These are phyloP conservation scores for Piloderma croceum DNA, from an alignment of 768 basidiomycete species.

Conservation along the genomic window DNA sequence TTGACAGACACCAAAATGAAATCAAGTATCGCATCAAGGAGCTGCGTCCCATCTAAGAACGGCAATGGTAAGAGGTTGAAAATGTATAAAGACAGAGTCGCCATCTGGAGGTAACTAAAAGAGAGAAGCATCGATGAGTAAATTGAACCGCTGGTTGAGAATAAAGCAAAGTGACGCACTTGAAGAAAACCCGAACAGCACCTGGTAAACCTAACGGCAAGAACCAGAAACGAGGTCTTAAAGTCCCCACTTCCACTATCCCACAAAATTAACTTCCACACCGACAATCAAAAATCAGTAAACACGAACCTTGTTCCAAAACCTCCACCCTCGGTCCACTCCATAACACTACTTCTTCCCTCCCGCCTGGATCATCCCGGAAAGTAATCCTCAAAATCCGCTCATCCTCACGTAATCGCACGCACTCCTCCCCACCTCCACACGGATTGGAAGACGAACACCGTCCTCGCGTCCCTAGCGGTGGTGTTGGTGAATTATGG, in stretches of 20 bases:
- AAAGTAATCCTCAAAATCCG: conserved; percentile 55
- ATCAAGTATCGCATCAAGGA: conserved; percentile 31
- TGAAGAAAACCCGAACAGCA: conserved; percentile 38
- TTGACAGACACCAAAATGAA: not conserved
- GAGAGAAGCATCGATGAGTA: not conserved
- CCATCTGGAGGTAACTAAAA: conserved; percentile 53
- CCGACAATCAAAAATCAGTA: too few relatives aligned
- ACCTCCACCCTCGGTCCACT: conserved; percentile 64
- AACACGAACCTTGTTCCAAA: conserved; percentile 54
- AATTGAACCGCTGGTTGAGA: not conserved
- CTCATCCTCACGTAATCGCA: conserved; percentile 43
- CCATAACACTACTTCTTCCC: conserved; percentile 56
- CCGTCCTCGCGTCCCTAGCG: too few relatives aligned
- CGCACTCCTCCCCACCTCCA: conserved; percentile 39
- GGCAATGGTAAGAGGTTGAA: conserved; percentile 79
- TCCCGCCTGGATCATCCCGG: conserved; percentile 10
- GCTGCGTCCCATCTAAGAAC: conserved; percentile 63
- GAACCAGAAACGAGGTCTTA: conserved; percentile 38
- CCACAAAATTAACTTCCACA: conserved; percentile 4
- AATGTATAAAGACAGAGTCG: conserved; percentile 73
- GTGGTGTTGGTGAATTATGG: too few relatives aligned
- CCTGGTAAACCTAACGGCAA: conserved; percentile 40
- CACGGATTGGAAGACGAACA: too few relatives aligned
- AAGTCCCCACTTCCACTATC: conserved; percentile 48
- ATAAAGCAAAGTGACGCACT: conserved; percentile 38